Evolutionary conservation across 345 rosid species (phyloP), one percentile per base, ranked within the genome.

Genomic region (Populus nigra): DNA sequence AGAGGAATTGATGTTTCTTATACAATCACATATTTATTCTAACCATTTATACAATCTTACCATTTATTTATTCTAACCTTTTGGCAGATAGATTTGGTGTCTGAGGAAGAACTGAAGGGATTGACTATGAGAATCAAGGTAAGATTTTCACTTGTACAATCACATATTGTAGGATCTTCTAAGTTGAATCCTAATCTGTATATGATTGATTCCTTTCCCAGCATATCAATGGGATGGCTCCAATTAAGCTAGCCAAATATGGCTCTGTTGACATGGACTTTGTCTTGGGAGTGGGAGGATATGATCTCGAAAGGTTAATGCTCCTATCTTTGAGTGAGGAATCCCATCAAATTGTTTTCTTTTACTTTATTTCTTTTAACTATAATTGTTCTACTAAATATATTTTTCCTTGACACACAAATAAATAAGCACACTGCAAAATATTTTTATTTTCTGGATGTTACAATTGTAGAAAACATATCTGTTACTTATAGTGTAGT

Each of bases 281-380:
- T 83, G 94, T 92, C 45, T 74, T 92, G 77, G 97, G 97, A 36
- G 79, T 92, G 16, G 91, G 97, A 72, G 97, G 93, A 78, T 90
- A 90, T 76, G 94, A 92, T 86, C 88, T 90, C 7, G 89, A 90
- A 79, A 90, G 94, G 97, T 90, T 62, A 68, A 29, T 70, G 25
- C 53, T 68, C 27, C 18, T 69, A 20, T 36, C 43, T 35, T 71
- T 72, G 39, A 63, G 25, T 78, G 8, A 9, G 65, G 16, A 7
- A n/a, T 70, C 71, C 39, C 27, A 39, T 65, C 15, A 3, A 47
- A 22, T 68, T 59, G 31, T 73, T 71, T 35, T 43, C 17, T 50
- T 20, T 22, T 63, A 10, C 62, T 22, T 63, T 16, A 69, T 66
- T 33, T 59, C 13, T 36, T 65, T 31, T 6, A 13, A 45, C 27